Evolutionary conservation across 768 basidiomycete species (phyloP), one percentile per base, ranked within the genome.

Genomic region (Naganishia vaughanmartiniae): DNA sequence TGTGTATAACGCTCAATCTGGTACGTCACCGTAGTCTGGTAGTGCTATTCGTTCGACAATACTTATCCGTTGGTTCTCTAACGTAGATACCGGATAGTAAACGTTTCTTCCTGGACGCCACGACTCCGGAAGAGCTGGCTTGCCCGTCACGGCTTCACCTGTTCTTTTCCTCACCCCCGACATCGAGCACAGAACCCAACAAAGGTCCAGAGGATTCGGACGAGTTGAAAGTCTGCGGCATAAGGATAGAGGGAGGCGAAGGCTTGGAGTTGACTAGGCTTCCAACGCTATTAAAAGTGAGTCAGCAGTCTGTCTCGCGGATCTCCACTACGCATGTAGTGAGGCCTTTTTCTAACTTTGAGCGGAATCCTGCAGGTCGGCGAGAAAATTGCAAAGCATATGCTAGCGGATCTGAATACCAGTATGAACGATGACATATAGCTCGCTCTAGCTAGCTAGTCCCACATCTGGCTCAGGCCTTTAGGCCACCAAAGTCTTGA

Each of bases 101-200:
- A 14, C 65, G 69, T 5, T 65, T 76, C 31, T 81, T 81, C 72
- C 54, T 81, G 31, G 80, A 81, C 56, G 79, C 80, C 0, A 74
- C 76, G 1, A 57, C 72, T 0, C 76, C 76, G 67, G 80, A 81
- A 72, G 80, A 81, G 68, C 45, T 75, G 5, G 78, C 80, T 11
- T 81, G 80, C 71, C 78, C 80, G 26, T 77, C 78, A 46, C 63
- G 75, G 33, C 53, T 81, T 4, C 76, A 79, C 39, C 51, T 76
- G 54, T 78, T 79, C 73, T 77, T 80, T 70, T 65, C 60, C 53
- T 69, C 67, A 3, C 4, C 51, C 4, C 30, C 66, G 26, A 46
- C 48, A 1, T n/a, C 26, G 28, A 45, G 30, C 33, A 21, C 48
- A 15, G 51, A 30, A 21, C 6, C 19, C 11, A 30, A 19, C 11